phyloP scores from a whole-genome alignment of 1,284 basidiomycete species.

The Melanopsichium pennsylvanicum region DNA sequence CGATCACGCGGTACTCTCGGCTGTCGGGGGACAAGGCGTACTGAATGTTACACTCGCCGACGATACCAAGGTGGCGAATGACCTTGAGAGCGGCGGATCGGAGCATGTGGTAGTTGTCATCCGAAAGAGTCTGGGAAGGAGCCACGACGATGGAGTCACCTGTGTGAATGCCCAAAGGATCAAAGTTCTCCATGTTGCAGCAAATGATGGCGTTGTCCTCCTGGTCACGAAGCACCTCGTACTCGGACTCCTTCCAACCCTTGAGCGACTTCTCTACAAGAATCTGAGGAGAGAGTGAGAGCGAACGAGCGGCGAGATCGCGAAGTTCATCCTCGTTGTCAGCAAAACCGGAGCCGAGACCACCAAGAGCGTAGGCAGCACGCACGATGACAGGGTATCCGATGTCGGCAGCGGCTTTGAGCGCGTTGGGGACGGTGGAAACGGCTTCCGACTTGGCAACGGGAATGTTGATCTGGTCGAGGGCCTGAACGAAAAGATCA shows the following conservation, averaged over 20 bases:
- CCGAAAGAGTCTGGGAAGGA: slow-evolving; percentile 95
- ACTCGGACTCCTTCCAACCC: slow-evolving; percentile 99
- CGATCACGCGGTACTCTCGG: slow-evolving; percentile 94
- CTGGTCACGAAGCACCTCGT: slow-evolving; percentile 97
- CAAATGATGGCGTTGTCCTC: slow-evolving; percentile 88
- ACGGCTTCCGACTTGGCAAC: slow-evolving; percentile 97
- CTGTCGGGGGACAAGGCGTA: slow-evolving; percentile 94
- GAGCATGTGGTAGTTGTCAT: slow-evolving; percentile 97
- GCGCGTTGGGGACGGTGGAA: slow-evolving; percentile 89
- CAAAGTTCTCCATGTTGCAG: slow-evolving; percentile 99
- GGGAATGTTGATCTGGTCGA: slow-evolving; percentile 98
- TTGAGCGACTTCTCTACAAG: slow-evolving; percentile 98
- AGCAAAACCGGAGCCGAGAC: slow-evolving; percentile 97
- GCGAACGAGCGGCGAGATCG: slow-evolving; percentile 88
- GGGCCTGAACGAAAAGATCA: slow-evolving; percentile 93
- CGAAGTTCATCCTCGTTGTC: slow-evolving; percentile 93
- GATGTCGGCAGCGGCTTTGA: slow-evolving; percentile 87
- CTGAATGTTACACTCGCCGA: slow-evolving; percentile 99
- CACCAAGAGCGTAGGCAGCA: slow-evolving; percentile 96
- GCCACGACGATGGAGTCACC: slow-evolving; percentile 99
- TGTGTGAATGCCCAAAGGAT: slow-evolving; percentile 98
- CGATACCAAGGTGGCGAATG: slow-evolving; percentile 94
- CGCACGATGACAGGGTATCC: slow-evolving; percentile 98
- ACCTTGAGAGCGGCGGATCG: slow-evolving; percentile 96
- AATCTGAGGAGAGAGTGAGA: slow-evolving; percentile 92